Evolutionary conservation across 345 rosid genomes (phyloP), one percentile per base, ranked within the genome.

Genomic region (Citrus australasica): DNA sequence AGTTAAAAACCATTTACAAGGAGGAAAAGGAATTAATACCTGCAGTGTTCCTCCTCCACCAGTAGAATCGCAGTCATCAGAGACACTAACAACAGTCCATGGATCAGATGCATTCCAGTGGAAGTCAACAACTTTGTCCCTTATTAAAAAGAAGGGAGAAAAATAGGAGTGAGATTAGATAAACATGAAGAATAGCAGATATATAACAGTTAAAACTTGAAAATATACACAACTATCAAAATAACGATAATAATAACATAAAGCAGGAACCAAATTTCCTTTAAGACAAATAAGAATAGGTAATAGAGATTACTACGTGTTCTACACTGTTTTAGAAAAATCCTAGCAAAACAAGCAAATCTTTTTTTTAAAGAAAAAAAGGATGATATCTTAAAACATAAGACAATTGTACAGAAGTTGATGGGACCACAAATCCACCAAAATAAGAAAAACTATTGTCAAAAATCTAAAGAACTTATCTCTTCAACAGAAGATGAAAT

Each of bases 21-120:
- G 28, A 21, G 51, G 2, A n/a, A 48, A 71, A 60, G 51, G 30
- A 79, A 35, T 2, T 14, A 25, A 56, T 84, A 91, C 98, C 98
- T 95, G 98, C 78, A 95, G 82, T 59, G 99, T 95, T 30, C 99
- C 98, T 5, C 99, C 99, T 74, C 98, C 99, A 66, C 98, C 98
- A 21, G 93, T 91, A 27, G 90, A 83, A 40, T 92, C 98, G 83
- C 99, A 95, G 86, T 95, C 99, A 86, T 95, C 99, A 16, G 99
- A 95, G 21, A 95, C 99, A 76, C 97, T 95, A 30, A 93, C 98
- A 80, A 95, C 76, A 7, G 98, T 95, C 99, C 99, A 95, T 17
- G 99, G 97, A 83, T 95, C 98, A 25, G 88, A 80, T 11, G 90
- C 70, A 77, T 93, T 92, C 98, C 94, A 95, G 83, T 95, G 99